These are phyloP conservation scores for Trichoderma semiorbis DNA, from an alignment of 2,329 filamentous ascomycete species.

Conservation along the genomic window DNA sequence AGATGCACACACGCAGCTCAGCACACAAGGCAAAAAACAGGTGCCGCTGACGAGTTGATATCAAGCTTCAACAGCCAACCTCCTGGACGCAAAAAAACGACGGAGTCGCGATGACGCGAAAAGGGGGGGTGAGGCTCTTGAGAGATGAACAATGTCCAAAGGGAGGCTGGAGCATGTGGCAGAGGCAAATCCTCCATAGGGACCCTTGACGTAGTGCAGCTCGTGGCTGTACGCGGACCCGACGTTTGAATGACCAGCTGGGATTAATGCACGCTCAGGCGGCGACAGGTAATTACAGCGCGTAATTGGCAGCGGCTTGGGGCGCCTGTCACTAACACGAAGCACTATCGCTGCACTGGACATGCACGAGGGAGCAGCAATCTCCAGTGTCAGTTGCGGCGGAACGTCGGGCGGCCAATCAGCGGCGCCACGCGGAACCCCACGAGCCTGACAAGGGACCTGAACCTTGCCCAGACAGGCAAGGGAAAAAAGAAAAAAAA, in stretches of 20 bases:
- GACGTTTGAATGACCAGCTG: not conserved
- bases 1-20: constrained; percentile 22
- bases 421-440: constrained; percentile 19
- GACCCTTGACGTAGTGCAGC: constrained; percentile 15
- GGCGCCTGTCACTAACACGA: not conserved
- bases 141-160: constrained; percentile 11
- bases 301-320: not conserved
- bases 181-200: not conserved
- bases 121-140: not conserved
- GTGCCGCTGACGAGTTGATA: not conserved
- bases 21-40: not conserved
- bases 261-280: not conserved
- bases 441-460: constrained; percentile 23
- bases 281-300: not conserved
- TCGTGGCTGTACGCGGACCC: constrained; percentile 6
- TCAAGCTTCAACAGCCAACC: not conserved
- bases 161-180: constrained; percentile 14
- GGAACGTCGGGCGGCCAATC: constrained; percentile 26
- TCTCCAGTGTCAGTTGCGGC: not conserved
- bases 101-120: constrained; percentile 1
- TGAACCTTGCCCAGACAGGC: constrained; percentile 11
- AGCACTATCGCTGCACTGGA: not conserved
- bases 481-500: constrained; percentile 5
- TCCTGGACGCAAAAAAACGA: not conserved
- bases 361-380: not conserved